Base-by-base conservation (phyloP, 2,329 filamentous ascomycete genomes). In the Aotearoamyces nothofagi region DNA sequence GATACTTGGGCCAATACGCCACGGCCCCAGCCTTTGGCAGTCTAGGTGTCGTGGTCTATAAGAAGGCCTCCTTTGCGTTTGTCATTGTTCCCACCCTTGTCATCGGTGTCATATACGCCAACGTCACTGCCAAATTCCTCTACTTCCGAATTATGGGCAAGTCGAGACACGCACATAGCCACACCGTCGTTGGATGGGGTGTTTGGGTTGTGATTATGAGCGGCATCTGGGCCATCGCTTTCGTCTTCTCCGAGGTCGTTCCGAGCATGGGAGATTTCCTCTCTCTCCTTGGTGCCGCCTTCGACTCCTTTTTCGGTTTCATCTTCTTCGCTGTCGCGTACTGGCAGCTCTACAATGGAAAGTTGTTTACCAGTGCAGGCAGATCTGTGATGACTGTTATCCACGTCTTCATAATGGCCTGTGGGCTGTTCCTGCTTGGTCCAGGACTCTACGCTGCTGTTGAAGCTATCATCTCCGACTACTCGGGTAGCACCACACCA, bases 391-490 rank as follows among this genome's bases (percentile, higher is more conserved):
- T 60, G 54, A 59, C 57, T 3, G 35, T 60, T 9, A 42, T 60
- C 5, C 59, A 65, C 41, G 35, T 54, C 1, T 50, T 65, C 31
- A 47, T 65, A 9, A 49, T 65, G 54, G 8, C 47, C 4, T 46
- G 46, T 22, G 61, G 61, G 0, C 38, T 66, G 36, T 65, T 66
- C 39, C 36, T 65, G 34, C 45, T 65, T 10, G 61, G 61, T 4
- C 61, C 61, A 0, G 61, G 61, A 0, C 38, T 65, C n/a, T 65
- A 65, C 41, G 60, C 61, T 17, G 61, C 61, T 9, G 55, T 63
- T 4, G 48, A 64, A 45, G 61, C 61, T 8, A 65, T 65, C 29
- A 63, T 63, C 31, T 52, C 49, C 4, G 61, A 65, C 46, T 66
- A 65, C 32, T 47, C 55, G 2, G 53, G 54, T 2, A 37, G 42